phyloP scores from a whole-genome alignment of 257 asterid genomes.

The Henckelia pumila region DNA sequence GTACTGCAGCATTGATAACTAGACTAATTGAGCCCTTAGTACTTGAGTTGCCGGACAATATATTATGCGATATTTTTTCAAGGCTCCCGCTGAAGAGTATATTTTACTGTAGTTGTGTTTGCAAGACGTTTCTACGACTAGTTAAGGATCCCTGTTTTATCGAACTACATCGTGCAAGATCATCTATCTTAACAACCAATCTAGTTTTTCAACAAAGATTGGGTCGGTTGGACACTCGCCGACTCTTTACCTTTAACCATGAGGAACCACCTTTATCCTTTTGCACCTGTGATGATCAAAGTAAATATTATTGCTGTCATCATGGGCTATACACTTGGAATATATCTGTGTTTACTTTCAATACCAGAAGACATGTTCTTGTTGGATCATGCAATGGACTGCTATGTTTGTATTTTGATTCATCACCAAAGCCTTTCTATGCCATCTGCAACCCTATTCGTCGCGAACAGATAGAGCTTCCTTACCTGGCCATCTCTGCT shows the following conservation, averaged over 20 bases:
- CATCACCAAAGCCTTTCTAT: constrained; percentile 30
- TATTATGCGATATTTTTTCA: constrained; percentile 43
- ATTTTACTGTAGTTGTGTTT: constrained; percentile 32
- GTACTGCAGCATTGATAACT: constrained; percentile 9
- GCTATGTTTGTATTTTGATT: constrained; percentile 36
- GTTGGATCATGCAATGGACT: constrained; percentile 57
- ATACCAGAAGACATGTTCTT: constrained; percentile 23
- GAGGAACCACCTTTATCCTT: constrained; percentile 31
- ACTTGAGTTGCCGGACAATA: constrained; percentile 44
- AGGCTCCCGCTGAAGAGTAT: constrained; percentile 48
- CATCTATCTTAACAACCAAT: constrained; percentile 35
- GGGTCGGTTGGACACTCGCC: constrained; percentile 25
- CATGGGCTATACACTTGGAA: constrained; percentile 19
- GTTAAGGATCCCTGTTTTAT: constrained; percentile 49
- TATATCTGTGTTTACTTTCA: constrained; percentile 35
- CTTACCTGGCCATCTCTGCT: constrained; percentile 12
- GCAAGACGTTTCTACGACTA: constrained; percentile 37
- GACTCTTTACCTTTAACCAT: constrained; percentile 35
- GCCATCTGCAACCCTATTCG: constrained; percentile 49
- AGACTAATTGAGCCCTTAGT: constrained; percentile 21
- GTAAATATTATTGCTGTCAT: not conserved
- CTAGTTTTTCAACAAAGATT: constrained; percentile 30
- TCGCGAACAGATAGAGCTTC: constrained; percentile 33
- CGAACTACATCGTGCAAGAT: constrained; percentile 35
- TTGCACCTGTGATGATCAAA: constrained; percentile 33